phyloP scores from a whole-genome alignment of 352 stramenopile genomes.

The Phytophthora tubulina region DNA sequence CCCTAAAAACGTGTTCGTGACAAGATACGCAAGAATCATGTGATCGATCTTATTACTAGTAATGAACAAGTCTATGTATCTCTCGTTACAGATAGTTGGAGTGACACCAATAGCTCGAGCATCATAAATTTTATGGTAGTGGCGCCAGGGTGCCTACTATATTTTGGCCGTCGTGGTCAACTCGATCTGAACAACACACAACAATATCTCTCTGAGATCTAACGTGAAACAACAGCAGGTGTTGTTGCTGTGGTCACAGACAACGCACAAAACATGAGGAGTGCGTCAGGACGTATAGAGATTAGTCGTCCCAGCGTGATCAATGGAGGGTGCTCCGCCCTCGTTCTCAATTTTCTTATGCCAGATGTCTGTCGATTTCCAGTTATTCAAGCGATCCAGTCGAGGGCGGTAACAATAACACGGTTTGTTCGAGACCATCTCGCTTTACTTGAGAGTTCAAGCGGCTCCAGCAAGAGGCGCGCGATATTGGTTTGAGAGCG shows the following conservation, averaged over 20 bases:
- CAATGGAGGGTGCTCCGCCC: not conserved
- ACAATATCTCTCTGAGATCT: too few species aligned
- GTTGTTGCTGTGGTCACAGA: not conserved
- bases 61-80: too few species aligned
- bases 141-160: too few species aligned
- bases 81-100: too few species aligned
- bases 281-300: not conserved
- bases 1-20: not conserved
- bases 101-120: too few species aligned
- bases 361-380: not conserved
- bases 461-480: not conserved
- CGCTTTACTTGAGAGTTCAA: conserved; percentile 1
- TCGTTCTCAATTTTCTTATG: not conserved
- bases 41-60: not conserved
- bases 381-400: not conserved
- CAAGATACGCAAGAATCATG: not conserved
- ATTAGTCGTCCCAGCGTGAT: not conserved
- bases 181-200: too few species aligned
- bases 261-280: conserved; percentile 3
- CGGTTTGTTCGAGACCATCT: not conserved
- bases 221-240: not conserved
- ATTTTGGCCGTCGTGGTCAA: too few species aligned
- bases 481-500: not conserved
- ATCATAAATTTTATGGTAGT: too few species aligned
- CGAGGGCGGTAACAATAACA: not conserved